phyloP scores from a whole-genome alignment of 176 grass and related monocot genomes.

The Phoenix roebelenii region DNA sequence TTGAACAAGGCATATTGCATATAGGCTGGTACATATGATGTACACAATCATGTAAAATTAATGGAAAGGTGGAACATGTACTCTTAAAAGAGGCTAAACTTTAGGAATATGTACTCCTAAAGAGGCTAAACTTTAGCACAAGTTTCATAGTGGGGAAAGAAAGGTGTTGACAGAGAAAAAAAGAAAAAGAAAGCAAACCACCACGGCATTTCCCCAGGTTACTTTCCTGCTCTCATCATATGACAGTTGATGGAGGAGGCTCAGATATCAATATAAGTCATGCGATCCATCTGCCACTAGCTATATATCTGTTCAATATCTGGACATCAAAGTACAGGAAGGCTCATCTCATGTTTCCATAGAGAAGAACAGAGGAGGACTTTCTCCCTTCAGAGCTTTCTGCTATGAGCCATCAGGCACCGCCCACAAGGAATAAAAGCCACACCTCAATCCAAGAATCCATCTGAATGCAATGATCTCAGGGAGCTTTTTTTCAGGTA shows the following conservation, averaged over 20 bases:
- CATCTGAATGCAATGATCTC: neutral
- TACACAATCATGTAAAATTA: too few species aligned
- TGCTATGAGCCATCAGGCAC: neutral
- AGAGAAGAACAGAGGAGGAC: neutral
- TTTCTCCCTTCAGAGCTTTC: neutral
- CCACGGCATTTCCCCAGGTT: neutral
- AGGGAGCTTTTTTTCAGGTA: slow-evolving; percentile 5
- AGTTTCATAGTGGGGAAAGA: neutral
- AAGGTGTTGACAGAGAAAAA: neutral
- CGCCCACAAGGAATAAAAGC: neutral
- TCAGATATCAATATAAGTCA: slow-evolving; percentile 6
- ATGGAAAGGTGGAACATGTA: neutral
- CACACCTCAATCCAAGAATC: neutral
- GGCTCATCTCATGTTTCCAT: neutral
- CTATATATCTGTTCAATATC: neutral
- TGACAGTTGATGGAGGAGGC: slow-evolving; percentile 3
- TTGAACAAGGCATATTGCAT: too few species aligned
- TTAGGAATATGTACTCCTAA: neutral
- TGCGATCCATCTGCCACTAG: neutral
- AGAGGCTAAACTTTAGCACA: neutral
- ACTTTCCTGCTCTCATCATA: neutral
- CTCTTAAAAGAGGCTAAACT: neutral
- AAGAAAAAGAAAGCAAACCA: slow-evolving; percentile 13
- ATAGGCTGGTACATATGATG: too few species aligned
- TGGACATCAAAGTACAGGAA: neutral